These are phyloP conservation scores for Phytophthora europaea DNA, from an alignment of 352 stramenopile species.

Conservation along the genomic window DNA sequence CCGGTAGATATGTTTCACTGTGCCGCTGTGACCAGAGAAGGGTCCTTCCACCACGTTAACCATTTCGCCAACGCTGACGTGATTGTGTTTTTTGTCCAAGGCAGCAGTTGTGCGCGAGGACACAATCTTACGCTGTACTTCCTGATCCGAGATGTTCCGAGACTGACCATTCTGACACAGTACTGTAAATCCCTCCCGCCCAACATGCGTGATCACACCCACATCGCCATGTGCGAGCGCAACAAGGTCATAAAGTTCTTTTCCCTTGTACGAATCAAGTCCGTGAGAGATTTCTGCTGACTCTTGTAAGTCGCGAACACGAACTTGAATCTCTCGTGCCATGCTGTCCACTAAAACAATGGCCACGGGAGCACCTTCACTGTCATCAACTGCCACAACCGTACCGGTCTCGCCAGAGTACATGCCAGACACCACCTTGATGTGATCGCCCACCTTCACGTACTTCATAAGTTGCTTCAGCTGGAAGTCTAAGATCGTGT, in stretches of 20 bases:
- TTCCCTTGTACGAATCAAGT: constrained; percentile 91
- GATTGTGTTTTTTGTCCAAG: constrained; percentile 92
- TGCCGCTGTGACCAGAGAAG: constrained; percentile 87
- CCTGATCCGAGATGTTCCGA: constrained; percentile 87
- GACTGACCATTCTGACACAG: constrained; percentile 89
- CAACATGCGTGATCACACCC: constrained; percentile 93
- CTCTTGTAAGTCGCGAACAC: constrained; percentile 91
- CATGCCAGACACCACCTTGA: constrained; percentile 91
- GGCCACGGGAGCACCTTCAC: constrained; percentile 81
- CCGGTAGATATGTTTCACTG: constrained; percentile 92
- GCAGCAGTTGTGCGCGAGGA: constrained; percentile 84
- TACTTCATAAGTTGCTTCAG: constrained; percentile 93
- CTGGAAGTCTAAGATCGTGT: constrained; percentile 92
- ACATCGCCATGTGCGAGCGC: constrained; percentile 89
- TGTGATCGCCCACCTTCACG: constrained; percentile 93
- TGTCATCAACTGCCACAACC: constrained; percentile 90
- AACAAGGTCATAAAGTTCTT: constrained; percentile 92
- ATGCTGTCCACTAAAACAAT: constrained; percentile 93
- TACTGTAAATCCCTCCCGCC: constrained; percentile 88
- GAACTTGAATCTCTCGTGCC: constrained; percentile 92
- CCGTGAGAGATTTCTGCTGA: constrained; percentile 91
- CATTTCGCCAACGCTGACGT: constrained; percentile 91
- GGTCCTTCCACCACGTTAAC: constrained; percentile 90
- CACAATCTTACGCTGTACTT: constrained; percentile 91
- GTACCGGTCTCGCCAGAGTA: constrained; percentile 93